Base-by-base conservation (phyloP, 2,329 filamentous ascomycete genomes). In the Cercospora nicotianae region DNA sequence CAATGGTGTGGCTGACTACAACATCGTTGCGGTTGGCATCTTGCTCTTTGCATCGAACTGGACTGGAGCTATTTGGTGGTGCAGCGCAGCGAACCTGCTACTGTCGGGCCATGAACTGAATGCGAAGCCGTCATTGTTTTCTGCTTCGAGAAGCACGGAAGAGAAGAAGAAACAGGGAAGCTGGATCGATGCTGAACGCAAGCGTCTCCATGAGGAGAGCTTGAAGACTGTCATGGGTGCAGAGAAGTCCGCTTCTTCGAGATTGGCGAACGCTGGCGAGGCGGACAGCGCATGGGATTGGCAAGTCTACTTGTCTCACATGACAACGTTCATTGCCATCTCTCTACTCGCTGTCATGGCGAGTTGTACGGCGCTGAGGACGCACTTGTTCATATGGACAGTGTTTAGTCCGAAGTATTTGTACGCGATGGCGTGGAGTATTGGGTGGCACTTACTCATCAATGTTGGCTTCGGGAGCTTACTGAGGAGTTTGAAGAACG, bases 321-420 rank as follows among this genome's bases (percentile, higher is more conserved):
- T 91, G 74, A 96, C 93, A 0, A 79, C 90, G 10, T 96, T 95
- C 77, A 82, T 87, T 10, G 85, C 90, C 0, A 82, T 83, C 1
- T 88, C 88, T 70, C 80, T 92, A 63, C 80, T 88, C 2, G 90
- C 88, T 58, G 90, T 97, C 26, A 98, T 98, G 94, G 87, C 86
- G 13, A 93, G 94, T 16, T 99, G 95, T 79, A 93, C 91, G 59
- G 84, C 87, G 7, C 79, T 99, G 76, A 84, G 94, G 72, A 93
- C 92, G 31, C 95, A 99, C 83, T 80, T 99, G 67, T 99, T 99
- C 78, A 94, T 99, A 69, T 99, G 95, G 95, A 98, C 94, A 0
- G 95, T 99, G 10, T 99, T 99, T 79, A 96, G 92, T 71, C 95
- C 95, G 0, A 99, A 98, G 80, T 98, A 94, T 79, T 81, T 99